A percentile compares a stretch with the other conserved stretches of the same genome.
Conservation (phyloP, 2,329 filamentous ascomycete species). For the Hypomyces perniciosus region DNA sequence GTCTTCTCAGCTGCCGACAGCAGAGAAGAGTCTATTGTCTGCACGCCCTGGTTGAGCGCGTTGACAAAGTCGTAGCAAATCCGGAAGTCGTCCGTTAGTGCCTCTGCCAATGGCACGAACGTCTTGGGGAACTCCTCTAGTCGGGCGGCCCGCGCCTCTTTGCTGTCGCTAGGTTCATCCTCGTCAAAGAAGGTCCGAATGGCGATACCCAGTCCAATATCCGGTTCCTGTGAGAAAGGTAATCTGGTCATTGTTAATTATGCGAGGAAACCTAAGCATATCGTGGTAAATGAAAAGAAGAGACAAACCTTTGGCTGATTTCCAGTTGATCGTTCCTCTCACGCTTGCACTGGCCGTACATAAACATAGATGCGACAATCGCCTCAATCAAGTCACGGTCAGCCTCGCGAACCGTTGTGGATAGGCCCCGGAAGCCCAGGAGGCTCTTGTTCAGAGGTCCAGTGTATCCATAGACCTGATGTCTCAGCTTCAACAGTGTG, state of each 20-base stretch:
- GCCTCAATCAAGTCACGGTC: slow-evolving; percentile 82
- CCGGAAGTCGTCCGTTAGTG: slow-evolving; percentile 54
- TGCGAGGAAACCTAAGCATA: not conserved
- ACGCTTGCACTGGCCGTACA: slow-evolving; percentile 72
- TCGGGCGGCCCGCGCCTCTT: slow-evolving; percentile 38
- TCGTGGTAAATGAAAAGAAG: not conserved
- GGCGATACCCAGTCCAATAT: slow-evolving; percentile 71
- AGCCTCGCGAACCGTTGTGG: slow-evolving; percentile 69
- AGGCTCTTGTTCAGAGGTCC: slow-evolving; percentile 88
- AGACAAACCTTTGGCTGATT: slow-evolving; percentile 64
- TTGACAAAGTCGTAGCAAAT: slow-evolving; percentile 53
- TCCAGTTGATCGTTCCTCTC: slow-evolving; percentile 60
- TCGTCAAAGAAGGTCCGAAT: slow-evolving; percentile 76
- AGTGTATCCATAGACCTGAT: slow-evolving; percentile 84
- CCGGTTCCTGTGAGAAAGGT: slow-evolving; percentile 63
- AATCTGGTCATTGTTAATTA: slow-evolving; percentile 37
- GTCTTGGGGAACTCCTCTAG: slow-evolving; percentile 45
- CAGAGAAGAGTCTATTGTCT: slow-evolving; percentile 44
- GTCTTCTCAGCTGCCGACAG: slow-evolving; percentile 41
- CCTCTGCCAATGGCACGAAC: slow-evolving; percentile 53
- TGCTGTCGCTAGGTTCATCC: slow-evolving; percentile 52
- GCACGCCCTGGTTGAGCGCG: slow-evolving; percentile 52
- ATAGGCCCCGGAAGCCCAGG: slow-evolving; percentile 77
- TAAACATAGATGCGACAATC: slow-evolving; percentile 70
- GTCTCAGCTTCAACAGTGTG: slow-evolving; percentile 73